Conservation (phyloP, 2,329 filamentous ascomycete species). For the Phialophora tarda region DNA sequence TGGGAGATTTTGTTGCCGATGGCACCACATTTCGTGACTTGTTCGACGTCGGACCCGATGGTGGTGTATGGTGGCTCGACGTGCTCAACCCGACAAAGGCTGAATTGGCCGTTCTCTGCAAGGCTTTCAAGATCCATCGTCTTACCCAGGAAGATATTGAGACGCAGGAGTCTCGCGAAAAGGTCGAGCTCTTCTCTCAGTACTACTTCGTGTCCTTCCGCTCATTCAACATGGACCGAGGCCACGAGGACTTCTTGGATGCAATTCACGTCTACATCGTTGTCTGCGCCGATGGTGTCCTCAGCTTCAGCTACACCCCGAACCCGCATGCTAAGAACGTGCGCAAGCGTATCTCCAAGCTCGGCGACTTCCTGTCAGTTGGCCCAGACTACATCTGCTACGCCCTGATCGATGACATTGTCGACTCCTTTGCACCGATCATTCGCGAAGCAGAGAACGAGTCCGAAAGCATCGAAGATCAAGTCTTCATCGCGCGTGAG, state of each 20-base stretch:
- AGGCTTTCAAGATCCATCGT: slow-evolving; percentile 93
- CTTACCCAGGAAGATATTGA: slow-evolving; percentile 95
- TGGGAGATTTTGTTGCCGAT: slow-evolving; percentile 85
- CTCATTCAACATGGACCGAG: slow-evolving; percentile 84
- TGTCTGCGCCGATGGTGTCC: slow-evolving; percentile 90
- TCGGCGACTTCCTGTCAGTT: slow-evolving; percentile 93
- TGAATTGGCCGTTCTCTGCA: slow-evolving; percentile 85
- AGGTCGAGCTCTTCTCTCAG: slow-evolving; percentile 95
- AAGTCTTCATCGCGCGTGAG: slow-evolving; percentile 87
- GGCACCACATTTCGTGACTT: slow-evolving; percentile 89
- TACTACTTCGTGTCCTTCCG: slow-evolving; percentile 99
- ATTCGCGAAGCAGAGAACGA: slow-evolving; percentile 86
- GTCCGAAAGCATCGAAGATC: slow-evolving; percentile 91
- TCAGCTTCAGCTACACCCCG: slow-evolving; percentile 91
- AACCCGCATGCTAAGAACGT: slow-evolving; percentile 89
- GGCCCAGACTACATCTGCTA: slow-evolving; percentile 99
- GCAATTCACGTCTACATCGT: slow-evolving; percentile 97
- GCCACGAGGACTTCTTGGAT: slow-evolving; percentile 82
- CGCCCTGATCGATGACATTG: slow-evolving; percentile 96
- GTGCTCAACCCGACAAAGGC: slow-evolving; percentile 88
- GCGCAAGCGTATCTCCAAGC: slow-evolving; percentile 84
- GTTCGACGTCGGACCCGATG: slow-evolving; percentile 71
- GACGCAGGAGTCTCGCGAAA: slow-evolving; percentile 93
- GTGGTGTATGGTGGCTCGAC: slow-evolving; percentile 99
- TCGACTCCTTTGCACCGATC: slow-evolving; percentile 90